Percentiles rank a stretch among this genome's conserved stretches.
phyloP scores from a whole-genome alignment of 2,329 filamentous ascomycete genomes.

The Claviceps fusiformis region DNA sequence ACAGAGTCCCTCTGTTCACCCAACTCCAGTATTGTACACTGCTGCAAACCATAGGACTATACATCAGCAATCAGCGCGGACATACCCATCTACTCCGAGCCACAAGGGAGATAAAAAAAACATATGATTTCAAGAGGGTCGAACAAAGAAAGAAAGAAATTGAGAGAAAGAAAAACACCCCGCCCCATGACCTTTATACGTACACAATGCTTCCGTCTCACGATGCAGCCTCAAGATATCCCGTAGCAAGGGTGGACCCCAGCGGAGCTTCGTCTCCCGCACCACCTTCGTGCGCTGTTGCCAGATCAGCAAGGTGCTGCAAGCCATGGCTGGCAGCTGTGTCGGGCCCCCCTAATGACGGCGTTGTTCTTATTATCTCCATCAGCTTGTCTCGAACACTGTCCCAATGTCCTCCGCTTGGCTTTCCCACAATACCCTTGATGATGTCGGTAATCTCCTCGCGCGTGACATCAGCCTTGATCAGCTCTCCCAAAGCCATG shows the following conservation, averaged over 20 bases:
- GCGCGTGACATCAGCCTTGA: slow-evolving; percentile 38
- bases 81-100: not conserved
- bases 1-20: not conserved
- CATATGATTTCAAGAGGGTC: no score
- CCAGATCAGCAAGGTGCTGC: slow-evolving; percentile 47
- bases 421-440: slow-evolving; percentile 41
- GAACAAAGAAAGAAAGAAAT: not conserved
- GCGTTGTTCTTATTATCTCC: slow-evolving; percentile 21
- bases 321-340: slow-evolving; percentile 37
- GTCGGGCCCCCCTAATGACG: slow-evolving; percentile 17
- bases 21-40: not conserved
- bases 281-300: slow-evolving; percentile 28
- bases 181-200: not conserved
- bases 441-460: slow-evolving; percentile 44
- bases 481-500: slow-evolving; percentile 47
- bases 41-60: not conserved
- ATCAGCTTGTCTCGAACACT: slow-evolving; percentile 32
- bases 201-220: not conserved
- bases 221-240: slow-evolving; percentile 18
- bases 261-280: slow-evolving; percentile 18
- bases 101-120: not conserved
- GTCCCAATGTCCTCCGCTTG: slow-evolving; percentile 42
- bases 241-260: slow-evolving; percentile 20
- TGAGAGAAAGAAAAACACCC: not conserved
- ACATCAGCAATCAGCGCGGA: not conserved